These are phyloP conservation scores for Blastomyces parvus DNA, from an alignment of 2,329 filamentous ascomycete species.

Conservation along the genomic window DNA sequence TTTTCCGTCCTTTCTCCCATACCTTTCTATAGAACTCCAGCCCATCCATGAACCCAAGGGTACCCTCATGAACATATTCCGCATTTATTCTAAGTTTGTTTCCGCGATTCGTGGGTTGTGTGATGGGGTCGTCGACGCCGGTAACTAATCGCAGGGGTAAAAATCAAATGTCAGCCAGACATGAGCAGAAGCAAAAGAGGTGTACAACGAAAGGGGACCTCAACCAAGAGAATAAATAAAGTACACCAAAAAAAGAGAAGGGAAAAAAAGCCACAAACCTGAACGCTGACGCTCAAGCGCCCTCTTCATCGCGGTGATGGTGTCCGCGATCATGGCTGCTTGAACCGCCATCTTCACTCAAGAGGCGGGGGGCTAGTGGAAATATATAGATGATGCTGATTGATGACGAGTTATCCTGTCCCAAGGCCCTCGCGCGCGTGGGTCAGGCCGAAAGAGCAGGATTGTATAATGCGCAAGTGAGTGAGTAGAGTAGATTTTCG, in stretches of 20 bases:
- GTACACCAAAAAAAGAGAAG: not conserved
- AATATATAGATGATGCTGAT: too few species aligned
- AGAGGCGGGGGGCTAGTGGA: too few species aligned
- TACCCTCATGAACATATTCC: constrained; percentile 46
- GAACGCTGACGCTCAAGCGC: constrained; percentile 41
- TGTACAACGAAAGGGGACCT: not conserved
- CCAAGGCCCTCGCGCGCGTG: not conserved
- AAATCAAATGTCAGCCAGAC: constrained; percentile 6
- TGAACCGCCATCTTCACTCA: constrained; percentile 33
- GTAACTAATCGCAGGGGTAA: constrained; percentile 21
- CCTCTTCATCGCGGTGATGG: constrained; percentile 47
- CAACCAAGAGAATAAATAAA: not conserved
- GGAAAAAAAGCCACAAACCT: constrained; percentile 26
- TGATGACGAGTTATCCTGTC: not conserved
- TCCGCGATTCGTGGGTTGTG: constrained; percentile 48
- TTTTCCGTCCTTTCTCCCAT: constrained; percentile 7
- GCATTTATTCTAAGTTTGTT: constrained; percentile 54
- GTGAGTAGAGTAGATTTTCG: not conserved
- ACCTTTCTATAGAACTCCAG: constrained; percentile 50
- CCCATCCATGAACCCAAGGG: constrained; percentile 43
- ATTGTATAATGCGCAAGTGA: not conserved
- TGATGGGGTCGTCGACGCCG: constrained; percentile 44
- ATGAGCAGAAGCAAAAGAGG: not conserved
- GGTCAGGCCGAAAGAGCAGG: too few species aligned
- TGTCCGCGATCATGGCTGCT: constrained; percentile 42